Evolutionary conservation across 2,329 filamentous ascomycete species (phyloP), one percentile per base, ranked within the genome.

Genomic region (Xylariaceae sp.): DNA sequence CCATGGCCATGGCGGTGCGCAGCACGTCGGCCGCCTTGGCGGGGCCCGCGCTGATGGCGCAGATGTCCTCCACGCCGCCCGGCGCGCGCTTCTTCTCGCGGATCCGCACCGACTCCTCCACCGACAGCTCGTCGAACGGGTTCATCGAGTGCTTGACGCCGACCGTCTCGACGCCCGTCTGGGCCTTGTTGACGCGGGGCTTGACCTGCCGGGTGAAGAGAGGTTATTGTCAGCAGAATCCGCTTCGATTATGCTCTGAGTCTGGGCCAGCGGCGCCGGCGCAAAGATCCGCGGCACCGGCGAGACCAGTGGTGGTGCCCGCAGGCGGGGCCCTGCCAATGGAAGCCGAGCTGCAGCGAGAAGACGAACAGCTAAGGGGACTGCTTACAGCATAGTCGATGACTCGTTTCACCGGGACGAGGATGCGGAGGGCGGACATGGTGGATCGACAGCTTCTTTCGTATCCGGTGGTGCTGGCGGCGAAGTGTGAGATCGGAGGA

Each of bases 81-180:
- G 78, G 73, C 13, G 77, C 77, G 36, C 65, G 61, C 61, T 85
- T 83, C 69, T 85, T 83, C 62, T 96, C 90, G 61, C 92, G 89
- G 57, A 98, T 83, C 25, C 86, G 87, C 32, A 95, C 85, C 32
- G 89, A 86, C 68, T 96, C 92, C 67, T 98, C 92, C 61, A 98
- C 80, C 27, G 88, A 93, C 55, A 98, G 84, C 63, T 98, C 92
- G 70, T 98, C 92, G 66, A 98, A 98, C 14, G 92, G 92, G 72
- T 96, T 98, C 77, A 98, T 90, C 59, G 82, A 89, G 74, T 96
- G 90, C 67, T 96, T 96, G 55, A 96, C 88, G 49, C 85, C 85
- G 45, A 81, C 73, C 35, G 85, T 94, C 65, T 95, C 90, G 64
- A 98, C 83, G 56, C 79, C 90, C 41, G 90, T 95, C 64, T 76